These are phyloP conservation scores for Westerdykella sp. DNA, from an alignment of 2,329 filamentous ascomycete species.

Conservation along the genomic window DNA sequence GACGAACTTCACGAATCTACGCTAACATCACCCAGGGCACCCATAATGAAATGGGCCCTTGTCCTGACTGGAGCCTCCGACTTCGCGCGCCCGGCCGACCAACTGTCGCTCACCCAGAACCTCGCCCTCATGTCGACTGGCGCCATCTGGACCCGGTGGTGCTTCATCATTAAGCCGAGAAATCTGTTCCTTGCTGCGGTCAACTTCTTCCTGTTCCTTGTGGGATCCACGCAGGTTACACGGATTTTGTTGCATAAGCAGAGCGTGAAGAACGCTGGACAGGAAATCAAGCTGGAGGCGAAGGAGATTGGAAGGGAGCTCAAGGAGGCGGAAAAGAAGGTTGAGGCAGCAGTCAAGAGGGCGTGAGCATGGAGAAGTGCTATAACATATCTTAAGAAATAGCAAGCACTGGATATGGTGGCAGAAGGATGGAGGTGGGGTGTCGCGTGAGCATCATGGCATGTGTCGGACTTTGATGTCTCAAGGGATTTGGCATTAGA, in stretches of 20 bases:
- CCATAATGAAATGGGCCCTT: constrained; percentile 90
- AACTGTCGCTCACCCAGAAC: constrained; percentile 91
- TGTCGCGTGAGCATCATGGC: not conserved
- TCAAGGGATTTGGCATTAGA: too few species aligned
- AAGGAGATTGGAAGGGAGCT: constrained; percentile 28
- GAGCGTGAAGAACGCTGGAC: constrained; percentile 49
- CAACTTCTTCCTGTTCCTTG: constrained; percentile 94
- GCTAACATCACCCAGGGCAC: constrained; percentile 56
- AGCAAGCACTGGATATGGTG: not conserved
- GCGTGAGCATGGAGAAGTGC: not conserved
- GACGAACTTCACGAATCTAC: constrained; percentile 1
- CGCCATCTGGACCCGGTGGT: constrained; percentile 98
- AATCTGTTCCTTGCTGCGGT: constrained; percentile 91
- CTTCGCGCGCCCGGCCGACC: constrained; percentile 83
- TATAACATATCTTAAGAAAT: not conserved
- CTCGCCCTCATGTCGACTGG: constrained; percentile 83
- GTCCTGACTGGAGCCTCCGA: constrained; percentile 90
- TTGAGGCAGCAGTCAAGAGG: constrained; percentile 18
- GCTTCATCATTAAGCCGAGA: constrained; percentile 88
- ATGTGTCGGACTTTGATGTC: too few species aligned
- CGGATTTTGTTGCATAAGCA: constrained; percentile 66
- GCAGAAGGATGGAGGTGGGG: not conserved
- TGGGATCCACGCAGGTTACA: constrained; percentile 74
- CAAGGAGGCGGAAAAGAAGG: constrained; percentile 27
- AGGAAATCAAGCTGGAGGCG: constrained; percentile 35